These are phyloP conservation scores for Peronospora tabacina DNA, from an alignment of 352 stramenopile species.

Conservation along the genomic window DNA sequence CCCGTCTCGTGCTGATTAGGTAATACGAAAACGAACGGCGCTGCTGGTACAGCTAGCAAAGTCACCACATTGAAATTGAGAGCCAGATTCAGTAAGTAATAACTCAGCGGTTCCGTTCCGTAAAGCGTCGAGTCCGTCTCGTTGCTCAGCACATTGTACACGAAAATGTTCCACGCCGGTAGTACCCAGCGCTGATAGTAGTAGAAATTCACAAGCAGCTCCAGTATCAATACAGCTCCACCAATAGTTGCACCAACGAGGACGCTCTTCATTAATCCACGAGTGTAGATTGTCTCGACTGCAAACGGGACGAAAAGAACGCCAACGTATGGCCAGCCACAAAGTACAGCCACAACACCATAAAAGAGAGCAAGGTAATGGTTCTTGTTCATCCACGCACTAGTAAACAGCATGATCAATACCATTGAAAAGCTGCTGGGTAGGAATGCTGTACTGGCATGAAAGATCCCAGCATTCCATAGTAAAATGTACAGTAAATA, in stretches of 20 bases:
- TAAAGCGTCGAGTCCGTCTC: slow-evolving; percentile 96
- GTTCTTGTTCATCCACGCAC: slow-evolving; percentile 68
- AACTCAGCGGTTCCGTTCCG: slow-evolving; percentile 90
- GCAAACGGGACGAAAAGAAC: slow-evolving; percentile 93
- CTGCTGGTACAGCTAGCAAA: slow-evolving; percentile 51
- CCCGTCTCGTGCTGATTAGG: slow-evolving; percentile 30
- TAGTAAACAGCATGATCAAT: slow-evolving; percentile 68
- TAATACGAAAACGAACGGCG: slow-evolving; percentile 30
- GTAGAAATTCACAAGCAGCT: slow-evolving; percentile 80
- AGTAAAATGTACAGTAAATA: slow-evolving; percentile 76
- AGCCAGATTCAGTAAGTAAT: slow-evolving; percentile 93
- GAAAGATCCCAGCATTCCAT: slow-evolving; percentile 88
- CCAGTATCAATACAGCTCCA: slow-evolving; percentile 55
- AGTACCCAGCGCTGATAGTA: slow-evolving; percentile 66
- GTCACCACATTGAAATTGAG: slow-evolving; percentile 93
- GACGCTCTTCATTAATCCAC: slow-evolving; percentile 47
- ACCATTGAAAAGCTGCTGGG: slow-evolving; percentile 90
- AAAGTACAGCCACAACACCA: slow-evolving; percentile 88
- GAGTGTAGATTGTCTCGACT: slow-evolving; percentile 61
- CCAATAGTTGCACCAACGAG: slow-evolving; percentile 55
- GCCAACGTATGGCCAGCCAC: slow-evolving; percentile 96
- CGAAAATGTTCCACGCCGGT: slow-evolving; percentile 90
- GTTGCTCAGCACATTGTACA: slow-evolving; percentile 91
- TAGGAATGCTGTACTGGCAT: slow-evolving; percentile 88
- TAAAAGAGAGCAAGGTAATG: slow-evolving; percentile 76